Base-by-base conservation (phyloP, 495 filamentous ascomycete species). In the Xylaria acuta region DNA sequence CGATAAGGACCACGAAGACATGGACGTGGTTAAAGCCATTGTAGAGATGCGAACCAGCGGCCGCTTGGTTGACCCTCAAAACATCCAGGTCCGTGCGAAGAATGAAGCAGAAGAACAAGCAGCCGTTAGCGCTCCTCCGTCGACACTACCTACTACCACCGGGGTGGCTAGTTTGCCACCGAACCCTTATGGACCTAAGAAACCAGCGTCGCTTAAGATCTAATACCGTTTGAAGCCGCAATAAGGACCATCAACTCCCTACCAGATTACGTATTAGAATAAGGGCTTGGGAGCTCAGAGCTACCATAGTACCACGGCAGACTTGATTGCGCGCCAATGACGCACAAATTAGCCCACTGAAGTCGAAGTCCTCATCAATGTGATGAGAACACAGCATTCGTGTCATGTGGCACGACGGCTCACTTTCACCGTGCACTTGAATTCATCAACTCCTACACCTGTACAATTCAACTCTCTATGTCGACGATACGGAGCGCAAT, bases 1-100 rank as follows among this genome's bases (percentile, higher is more conserved):
- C 80, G 87, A 89, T 74, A 87, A 87, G 73, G 85, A 86, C 34
- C 85, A 88, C 65, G 86, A 88, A 72, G 87, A 89, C 74, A 80
- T 88, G 66, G 83, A 86, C 1, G 82, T 88, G 64, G 81, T 89
- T 56, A 83, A 88, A 75, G 82, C 85, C 11, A 83, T 89, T 45
- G 75, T 79, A 53, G 75, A 77, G 22, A 76, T 79, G 77, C 77
- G 77, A 58, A 72, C 65, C 18, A 79, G 63, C 38, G 77, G 77
- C 59, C 77, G 77, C 59, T 45, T 79, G 43, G 70, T 73, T 68
- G 76, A 79, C 64, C 75, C 77, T 62, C 74, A 76, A 22, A 77
- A 36, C 45, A 20, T 73, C 3, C 59, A 62, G 11, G 45, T 58
- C 27, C 75, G 67, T 34, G 27, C 30, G 43, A 74, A 77, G 14